Evolutionary conservation across 1,284 basidiomycete species (phyloP), one percentile per base, ranked within the genome.

Genomic region (Phlebopus sp.): DNA sequence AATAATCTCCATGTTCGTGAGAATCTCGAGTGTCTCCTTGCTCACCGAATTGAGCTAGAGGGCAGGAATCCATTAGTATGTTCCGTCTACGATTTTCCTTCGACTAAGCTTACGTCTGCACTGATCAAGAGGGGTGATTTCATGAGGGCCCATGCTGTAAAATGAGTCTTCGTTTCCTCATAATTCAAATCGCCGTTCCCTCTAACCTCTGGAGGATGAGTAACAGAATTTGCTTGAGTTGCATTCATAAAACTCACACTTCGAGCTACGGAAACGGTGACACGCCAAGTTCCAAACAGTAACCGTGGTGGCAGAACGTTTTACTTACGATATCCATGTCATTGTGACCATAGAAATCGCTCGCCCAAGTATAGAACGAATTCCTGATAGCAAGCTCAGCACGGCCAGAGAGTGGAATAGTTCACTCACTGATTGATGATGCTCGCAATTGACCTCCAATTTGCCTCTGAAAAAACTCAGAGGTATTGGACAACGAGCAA

Each of bases 1-100:
- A 25, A 86, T 73, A 44, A 86, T 78, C 62, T 86, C 83, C 35
- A 56, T 59, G 60, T 85, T 86, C 57, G 69, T 81, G 38, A 85
- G 67, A 55, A 85, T 79, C 32, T 70, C 69, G 1, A 86, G 63
- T 10, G 73, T 72, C 43, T 78, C 70, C 18, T 73, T 55, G 17
- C 75, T 75, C 37, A 76, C 71, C 9, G 60, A 59, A 23, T 77
- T 69, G 30, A 86, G 64, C 83, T 85, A 49, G 42, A 44, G 19
- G 27, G 25, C 29, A 21, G 38, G 11, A 13, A 21, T 17, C 27
- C 37, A 5, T 38, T 8, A 27, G 25, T 15, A 29, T 15, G 8
- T 18, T 17, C 13, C 17, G 17, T 21, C 30, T 7, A n/a, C n/a
- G 14, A 6, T 10, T n/a, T 18, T 31, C 15, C 10, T 10, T 21